Evolutionary conservation across 768 basidiomycete genomes (phyloP).

Genomic region (Paxillus ammoniavirescens): DNA sequence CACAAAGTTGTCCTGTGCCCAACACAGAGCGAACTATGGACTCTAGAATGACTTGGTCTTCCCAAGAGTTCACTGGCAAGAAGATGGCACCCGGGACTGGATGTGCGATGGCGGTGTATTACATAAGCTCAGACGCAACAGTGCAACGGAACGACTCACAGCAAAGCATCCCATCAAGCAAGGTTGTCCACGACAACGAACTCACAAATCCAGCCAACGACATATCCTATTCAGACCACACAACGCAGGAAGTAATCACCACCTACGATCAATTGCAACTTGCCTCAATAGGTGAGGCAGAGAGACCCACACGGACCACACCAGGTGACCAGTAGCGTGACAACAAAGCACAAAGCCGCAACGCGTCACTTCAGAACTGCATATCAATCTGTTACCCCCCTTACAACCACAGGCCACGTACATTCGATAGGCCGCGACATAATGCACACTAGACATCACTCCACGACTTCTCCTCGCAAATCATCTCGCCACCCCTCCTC

Average conservation of each 20-base stretch:
- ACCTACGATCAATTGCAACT: not conserved
- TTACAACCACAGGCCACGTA: conserved; percentile 1
- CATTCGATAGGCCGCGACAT: not conserved
- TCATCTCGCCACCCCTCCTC: conserved; percentile 29
- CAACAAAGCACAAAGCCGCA: conserved; percentile 2
- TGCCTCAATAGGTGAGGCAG: not conserved
- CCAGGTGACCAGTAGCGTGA: conserved; percentile 2
- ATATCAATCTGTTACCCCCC: not conserved
- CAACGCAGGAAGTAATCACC: conserved; percentile 5
- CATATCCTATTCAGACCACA: conserved; percentile 20
- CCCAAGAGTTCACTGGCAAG: no score
- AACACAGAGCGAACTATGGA: no score
- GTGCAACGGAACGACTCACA: not conserved
- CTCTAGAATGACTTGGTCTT: no score
- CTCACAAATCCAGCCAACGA: not conserved
- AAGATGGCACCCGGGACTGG: no score
- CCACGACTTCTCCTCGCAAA: conserved; percentile 25
- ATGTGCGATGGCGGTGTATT: no score
- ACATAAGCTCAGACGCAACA: no score
- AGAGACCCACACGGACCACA: not conserved
- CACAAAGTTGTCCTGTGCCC: no score
- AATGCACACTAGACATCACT: conserved; percentile 29
- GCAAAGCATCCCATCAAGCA: not conserved
- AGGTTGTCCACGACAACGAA: conserved; percentile 1
- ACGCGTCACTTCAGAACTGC: conserved; percentile 13